Percentiles rank a stretch among this genome's conserved stretches.
Evolutionary conservation across 805 yeast species (phyloP).

Genomic region (Ogataea corticis): DNA sequence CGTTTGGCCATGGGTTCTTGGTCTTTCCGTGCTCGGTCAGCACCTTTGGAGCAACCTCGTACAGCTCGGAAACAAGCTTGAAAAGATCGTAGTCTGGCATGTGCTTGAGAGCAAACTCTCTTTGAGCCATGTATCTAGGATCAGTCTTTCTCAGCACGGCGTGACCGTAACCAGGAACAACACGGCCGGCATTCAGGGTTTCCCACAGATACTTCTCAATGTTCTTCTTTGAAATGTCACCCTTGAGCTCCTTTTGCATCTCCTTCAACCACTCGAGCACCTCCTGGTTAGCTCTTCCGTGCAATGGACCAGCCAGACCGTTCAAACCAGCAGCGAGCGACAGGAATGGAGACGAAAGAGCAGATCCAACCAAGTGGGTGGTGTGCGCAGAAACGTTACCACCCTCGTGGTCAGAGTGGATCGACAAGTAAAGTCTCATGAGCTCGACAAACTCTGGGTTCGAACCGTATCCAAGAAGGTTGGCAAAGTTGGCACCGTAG

Average conservation of each 20-base stretch:
- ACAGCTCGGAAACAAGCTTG: constrained; percentile 74
- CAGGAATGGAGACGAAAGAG: constrained; percentile 74
- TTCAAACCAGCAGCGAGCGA: constrained; percentile 80
- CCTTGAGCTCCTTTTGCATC: constrained; percentile 65
- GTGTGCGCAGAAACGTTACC: constrained; percentile 88
- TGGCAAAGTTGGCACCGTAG: constrained; percentile 64
- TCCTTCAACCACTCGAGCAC: constrained; percentile 78
- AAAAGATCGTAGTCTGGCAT: constrained; percentile 79
- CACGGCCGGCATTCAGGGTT: constrained; percentile 78
- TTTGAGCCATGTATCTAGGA: constrained; percentile 84
- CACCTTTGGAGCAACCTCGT: constrained; percentile 81
- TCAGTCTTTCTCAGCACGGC: constrained; percentile 87
- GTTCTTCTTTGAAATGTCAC: constrained; percentile 65
- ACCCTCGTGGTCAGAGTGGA: constrained; percentile 89
- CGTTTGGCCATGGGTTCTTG: constrained; percentile 93
- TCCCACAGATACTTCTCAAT: constrained; percentile 79
- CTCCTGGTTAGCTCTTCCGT: constrained; percentile 88
- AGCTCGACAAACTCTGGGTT: constrained; percentile 73
- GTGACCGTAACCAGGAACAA: constrained; percentile 87
- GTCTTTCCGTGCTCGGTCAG: constrained; percentile 85
- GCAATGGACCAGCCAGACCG: constrained; percentile 87
- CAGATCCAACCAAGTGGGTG: constrained; percentile 83
- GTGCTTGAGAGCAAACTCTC: constrained; percentile 74
- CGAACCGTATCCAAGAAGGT: constrained; percentile 58
- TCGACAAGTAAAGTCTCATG: constrained; percentile 77